Evolutionary conservation across 163 green algal species (phyloP).

Genomic region (Chlorella variabilis): DNA sequence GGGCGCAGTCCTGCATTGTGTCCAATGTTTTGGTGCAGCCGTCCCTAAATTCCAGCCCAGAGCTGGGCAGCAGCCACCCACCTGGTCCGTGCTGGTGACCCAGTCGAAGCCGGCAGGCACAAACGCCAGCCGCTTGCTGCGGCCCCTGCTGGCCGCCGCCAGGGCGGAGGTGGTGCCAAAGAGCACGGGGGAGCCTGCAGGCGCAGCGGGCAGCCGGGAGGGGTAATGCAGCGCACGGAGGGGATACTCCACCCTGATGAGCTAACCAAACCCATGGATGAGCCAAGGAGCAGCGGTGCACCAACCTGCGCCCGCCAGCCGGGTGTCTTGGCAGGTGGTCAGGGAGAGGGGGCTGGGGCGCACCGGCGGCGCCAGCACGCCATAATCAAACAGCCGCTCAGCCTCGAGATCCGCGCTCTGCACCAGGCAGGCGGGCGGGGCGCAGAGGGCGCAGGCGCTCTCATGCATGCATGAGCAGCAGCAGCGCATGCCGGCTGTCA

Average conservation of each 20-base stretch:
- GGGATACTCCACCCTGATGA: too few species aligned
- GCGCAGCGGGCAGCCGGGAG: background rate
- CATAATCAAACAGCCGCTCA: slow-evolving; percentile 52
- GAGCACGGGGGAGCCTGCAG: slow-evolving; percentile 9
- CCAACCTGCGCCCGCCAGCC: slow-evolving; percentile 31
- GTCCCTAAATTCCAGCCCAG: too few species aligned
- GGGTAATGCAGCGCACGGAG: too few species aligned
- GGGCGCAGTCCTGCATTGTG: too few species aligned
- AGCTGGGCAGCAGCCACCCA: too few species aligned
- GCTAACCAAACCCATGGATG: background rate
- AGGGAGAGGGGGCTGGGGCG: background rate
- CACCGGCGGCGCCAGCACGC: slow-evolving; percentile 23
- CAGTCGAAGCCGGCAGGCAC: slow-evolving; percentile 21
- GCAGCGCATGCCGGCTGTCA: too few species aligned
- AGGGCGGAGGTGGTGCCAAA: background rate
- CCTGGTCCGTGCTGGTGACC: slow-evolving; percentile 11
- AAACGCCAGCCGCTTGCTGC: slow-evolving; percentile 36
- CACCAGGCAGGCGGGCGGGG: too few species aligned
- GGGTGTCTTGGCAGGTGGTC: slow-evolving; percentile 21
- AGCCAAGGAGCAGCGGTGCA: background rate
- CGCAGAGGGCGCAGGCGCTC: too few species aligned
- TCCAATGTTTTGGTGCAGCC: too few species aligned
- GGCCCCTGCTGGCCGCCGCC: background rate
- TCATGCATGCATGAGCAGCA: too few species aligned
- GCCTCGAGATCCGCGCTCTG: slow-evolving; percentile 38